A percentile compares a stretch with the other conserved stretches of the same genome.
Evolutionary conservation across 2,329 filamentous ascomycete species (phyloP).

Genomic region (Beauveria rudraprayagi): DNA sequence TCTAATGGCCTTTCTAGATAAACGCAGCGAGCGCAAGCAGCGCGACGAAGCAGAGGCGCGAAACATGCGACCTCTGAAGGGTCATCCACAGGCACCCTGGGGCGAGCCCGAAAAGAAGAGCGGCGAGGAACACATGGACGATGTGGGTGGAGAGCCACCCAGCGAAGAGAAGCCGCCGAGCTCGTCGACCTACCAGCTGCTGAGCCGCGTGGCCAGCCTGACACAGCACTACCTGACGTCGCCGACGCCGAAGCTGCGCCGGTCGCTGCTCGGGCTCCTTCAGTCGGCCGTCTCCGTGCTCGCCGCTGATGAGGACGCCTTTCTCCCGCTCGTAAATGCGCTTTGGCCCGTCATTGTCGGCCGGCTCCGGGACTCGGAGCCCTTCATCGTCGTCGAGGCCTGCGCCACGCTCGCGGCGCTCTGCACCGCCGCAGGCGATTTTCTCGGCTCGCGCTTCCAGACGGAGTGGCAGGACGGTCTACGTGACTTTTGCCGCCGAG

Average conservation of each 20-base stretch:
- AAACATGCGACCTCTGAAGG: constrained; percentile 20
- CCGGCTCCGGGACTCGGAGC: constrained; percentile 58
- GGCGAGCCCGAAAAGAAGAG: constrained; percentile 26
- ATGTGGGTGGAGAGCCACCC: constrained; percentile 22
- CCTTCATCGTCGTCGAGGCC: constrained; percentile 62
- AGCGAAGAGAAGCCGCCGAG: constrained; percentile 47
- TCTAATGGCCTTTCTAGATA: constrained; percentile 53
- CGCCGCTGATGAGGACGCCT: constrained; percentile 68
- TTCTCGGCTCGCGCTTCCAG: constrained; percentile 68
- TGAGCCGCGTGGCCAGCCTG: constrained; percentile 72
- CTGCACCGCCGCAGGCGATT: constrained; percentile 68
- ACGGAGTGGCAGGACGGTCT: constrained; percentile 59
- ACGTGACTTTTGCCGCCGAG: constrained; percentile 38
- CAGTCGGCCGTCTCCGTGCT: constrained; percentile 64
- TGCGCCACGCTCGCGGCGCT: constrained; percentile 61
- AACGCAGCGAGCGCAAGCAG: constrained; percentile 33
- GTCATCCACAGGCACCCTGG: constrained; percentile 30
- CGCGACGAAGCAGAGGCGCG: constrained; percentile 29
- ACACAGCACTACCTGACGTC: constrained; percentile 89
- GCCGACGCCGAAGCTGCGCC: constrained; percentile 68
- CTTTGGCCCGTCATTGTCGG: constrained; percentile 77
- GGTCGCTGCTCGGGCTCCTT: constrained; percentile 70
- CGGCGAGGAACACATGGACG: constrained; percentile 23
- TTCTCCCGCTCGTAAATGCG: constrained; percentile 81
- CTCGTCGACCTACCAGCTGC: constrained; percentile 70